A percentile compares a stretch with the other conserved stretches of the same genome.
phyloP scores from a whole-genome alignment of 768 basidiomycete genomes.

The Pulveroboletus ravenelii region DNA sequence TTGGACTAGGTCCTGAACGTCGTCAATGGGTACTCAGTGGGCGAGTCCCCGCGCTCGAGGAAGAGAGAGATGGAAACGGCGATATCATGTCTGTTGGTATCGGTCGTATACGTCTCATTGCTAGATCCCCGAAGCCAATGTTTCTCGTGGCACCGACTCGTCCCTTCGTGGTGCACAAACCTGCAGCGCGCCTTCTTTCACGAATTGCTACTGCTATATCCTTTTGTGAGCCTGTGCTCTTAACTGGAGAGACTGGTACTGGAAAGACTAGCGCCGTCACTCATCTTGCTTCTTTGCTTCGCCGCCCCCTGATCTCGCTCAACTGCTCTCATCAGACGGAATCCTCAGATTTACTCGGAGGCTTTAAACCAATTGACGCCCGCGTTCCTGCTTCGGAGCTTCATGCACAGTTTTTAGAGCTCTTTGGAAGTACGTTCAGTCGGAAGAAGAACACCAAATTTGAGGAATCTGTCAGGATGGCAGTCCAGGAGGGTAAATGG shows the following conservation, averaged over 20 bases:
- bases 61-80: conserved; percentile 67
- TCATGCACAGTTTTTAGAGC: conserved; percentile 67
- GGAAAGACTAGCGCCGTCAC: conserved; percentile 94
- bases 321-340: conserved; percentile 97
- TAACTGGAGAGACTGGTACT: conserved; percentile 98
- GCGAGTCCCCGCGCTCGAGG: conserved; percentile 60
- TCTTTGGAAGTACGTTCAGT: conserved; percentile 87
- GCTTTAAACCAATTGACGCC: conserved; percentile 93
- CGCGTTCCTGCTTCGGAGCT: conserved; percentile 68
- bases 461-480: conserved; percentile 74
- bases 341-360: conserved; percentile 88
- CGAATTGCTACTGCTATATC: conserved; percentile 72
- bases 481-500: conserved; percentile 82
- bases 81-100: conserved; percentile 51
- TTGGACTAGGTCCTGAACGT: conserved; percentile 67
- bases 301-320: conserved; percentile 74
- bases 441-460: conserved; percentile 85
- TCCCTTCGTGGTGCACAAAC: conserved; percentile 87
- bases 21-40: conserved; percentile 64
- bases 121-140: conserved; percentile 36
- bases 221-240: conserved; percentile 75
- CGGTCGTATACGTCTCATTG: conserved; percentile 57
- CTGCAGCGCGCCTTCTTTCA: conserved; percentile 74
- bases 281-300: conserved; percentile 76
- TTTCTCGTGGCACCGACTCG: conserved; percentile 35